Conservation (phyloP, 257 asterid species). For the Nicotiana noctiflora region DNA sequence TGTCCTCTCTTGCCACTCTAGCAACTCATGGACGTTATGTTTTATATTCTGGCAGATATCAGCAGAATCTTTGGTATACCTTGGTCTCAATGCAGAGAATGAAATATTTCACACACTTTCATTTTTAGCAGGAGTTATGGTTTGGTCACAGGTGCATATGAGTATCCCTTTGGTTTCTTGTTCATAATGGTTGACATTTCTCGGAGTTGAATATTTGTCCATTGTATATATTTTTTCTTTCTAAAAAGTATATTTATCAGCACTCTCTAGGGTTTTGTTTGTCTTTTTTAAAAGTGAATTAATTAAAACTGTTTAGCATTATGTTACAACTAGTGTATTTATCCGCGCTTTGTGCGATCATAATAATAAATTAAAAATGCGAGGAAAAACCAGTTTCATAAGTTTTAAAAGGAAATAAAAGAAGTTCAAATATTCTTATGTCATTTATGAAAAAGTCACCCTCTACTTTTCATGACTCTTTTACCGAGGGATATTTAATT, state of each 20-base stretch:
- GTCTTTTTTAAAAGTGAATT: not conserved
- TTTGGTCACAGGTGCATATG: constrained; percentile 83
- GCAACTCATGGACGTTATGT: not conserved
- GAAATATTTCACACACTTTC: constrained; percentile 81
- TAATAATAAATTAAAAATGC: too few species aligned
- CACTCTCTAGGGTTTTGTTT: not conserved
- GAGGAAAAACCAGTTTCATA: too few species aligned
- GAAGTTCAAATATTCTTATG: too few species aligned
- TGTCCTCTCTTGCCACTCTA: constrained; percentile 4
- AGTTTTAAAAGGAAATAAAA: too few species aligned
- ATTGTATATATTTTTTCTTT: too few species aligned
- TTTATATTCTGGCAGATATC: constrained; percentile 45
- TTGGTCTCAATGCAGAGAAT: constrained; percentile 69
- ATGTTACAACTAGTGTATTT: too few species aligned
- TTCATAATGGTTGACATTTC: not conserved
- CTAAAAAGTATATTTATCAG: not conserved
- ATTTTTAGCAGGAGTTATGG: constrained; percentile 85
- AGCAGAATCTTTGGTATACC: constrained; percentile 55
- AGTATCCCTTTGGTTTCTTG: not conserved
- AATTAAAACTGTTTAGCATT: not conserved
- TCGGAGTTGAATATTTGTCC: not conserved
- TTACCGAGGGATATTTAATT: too few species aligned
- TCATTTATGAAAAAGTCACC: too few species aligned
- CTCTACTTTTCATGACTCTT: too few species aligned
- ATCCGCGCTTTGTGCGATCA: too few species aligned